Base-by-base conservation (phyloP, 805 yeast species). In the Kodamaea restingae region DNA sequence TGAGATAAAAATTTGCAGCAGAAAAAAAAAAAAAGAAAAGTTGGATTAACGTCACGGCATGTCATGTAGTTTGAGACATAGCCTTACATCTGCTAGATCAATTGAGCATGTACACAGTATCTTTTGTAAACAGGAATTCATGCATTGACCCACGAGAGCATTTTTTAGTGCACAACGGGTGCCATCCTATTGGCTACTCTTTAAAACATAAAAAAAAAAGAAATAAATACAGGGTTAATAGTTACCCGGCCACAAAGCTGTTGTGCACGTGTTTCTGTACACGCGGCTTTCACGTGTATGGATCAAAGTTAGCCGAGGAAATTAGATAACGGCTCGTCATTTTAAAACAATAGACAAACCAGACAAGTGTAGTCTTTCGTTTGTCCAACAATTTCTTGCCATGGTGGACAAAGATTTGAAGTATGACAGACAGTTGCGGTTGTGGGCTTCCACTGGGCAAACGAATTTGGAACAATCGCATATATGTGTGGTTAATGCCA, bases 401-500 rank as follows among this genome's bases (percentile, higher is more conserved):
- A 56, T 55, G 42, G 62, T 67, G 15, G 69, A 69, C 25, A 74
- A 66, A 40, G 59, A 57, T 50, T 67, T 69, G 35, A 80, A 80
- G 44, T 88, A 86, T 55, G 96, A 90, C 58, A 72, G 98, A 27
- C 98, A 91, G 55, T 63, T 91, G 42, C 73, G 97, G 26, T 63
- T 91, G 11, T 91, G 98, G 98, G 88, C 86, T 1, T 52, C 73
- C 0, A 58, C 71, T 8, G 98, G 97, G 3, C 98, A 91, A 52
- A 42, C 57, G 3, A 64, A 68, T 5, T 65, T 91, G 12, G 76
- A 76, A 22, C 51, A 55, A 2, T 66, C 90, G 0, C 78, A 73
- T 40, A 69, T 88, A 3, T 75, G 88, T 40, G 57, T 88, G 2
- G 49, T 88, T 2, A 76, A 78, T 32, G 78, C 79, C 4, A 66